Evolutionary conservation across 345 rosid genomes (phyloP).

Genomic region (Hevea brasiliensis): DNA sequence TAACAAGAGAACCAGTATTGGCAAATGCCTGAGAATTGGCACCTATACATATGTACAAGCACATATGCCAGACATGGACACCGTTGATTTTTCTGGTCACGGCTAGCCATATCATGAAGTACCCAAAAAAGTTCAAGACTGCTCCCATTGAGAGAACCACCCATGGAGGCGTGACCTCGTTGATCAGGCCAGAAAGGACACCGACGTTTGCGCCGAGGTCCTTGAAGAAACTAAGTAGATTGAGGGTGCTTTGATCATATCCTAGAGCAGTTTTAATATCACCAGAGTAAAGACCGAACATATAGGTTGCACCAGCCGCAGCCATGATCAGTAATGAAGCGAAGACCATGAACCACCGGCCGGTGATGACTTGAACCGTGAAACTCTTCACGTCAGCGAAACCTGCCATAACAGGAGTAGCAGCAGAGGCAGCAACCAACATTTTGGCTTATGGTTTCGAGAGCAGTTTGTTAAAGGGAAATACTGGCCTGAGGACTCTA

Average conservation of each 20-base stretch:
- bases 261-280: conserved; percentile 40
- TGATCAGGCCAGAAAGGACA: conserved; percentile 54
- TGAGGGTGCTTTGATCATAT: conserved; percentile 63
- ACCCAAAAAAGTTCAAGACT: conserved; percentile 54
- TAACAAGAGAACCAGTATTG: conserved; percentile 55
- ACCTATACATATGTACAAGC: conserved; percentile 60
- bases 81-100: conserved; percentile 43
- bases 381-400: conserved; percentile 31
- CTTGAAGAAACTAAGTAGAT: conserved; percentile 60
- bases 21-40: conserved; percentile 66
- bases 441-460: neutral
- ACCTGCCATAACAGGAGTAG: neutral
- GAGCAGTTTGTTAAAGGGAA: neutral
- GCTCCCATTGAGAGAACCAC: conserved; percentile 53
- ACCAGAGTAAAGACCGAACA: conserved; percentile 51
- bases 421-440: conserved; percentile 8
- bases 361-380: conserved; percentile 35
- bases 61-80: conserved; percentile 58
- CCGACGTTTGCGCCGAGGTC: conserved; percentile 61
- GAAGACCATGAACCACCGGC: too few relatives aligned
- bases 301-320: conserved; percentile 60
- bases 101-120: conserved; percentile 68
- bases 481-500: too few relatives aligned
- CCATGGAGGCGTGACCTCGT: conserved; percentile 69
- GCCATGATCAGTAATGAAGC: conserved; percentile 58